Evolutionary conservation across 257 asterid species (phyloP).

Genomic region (Gardenia jasminoides): DNA sequence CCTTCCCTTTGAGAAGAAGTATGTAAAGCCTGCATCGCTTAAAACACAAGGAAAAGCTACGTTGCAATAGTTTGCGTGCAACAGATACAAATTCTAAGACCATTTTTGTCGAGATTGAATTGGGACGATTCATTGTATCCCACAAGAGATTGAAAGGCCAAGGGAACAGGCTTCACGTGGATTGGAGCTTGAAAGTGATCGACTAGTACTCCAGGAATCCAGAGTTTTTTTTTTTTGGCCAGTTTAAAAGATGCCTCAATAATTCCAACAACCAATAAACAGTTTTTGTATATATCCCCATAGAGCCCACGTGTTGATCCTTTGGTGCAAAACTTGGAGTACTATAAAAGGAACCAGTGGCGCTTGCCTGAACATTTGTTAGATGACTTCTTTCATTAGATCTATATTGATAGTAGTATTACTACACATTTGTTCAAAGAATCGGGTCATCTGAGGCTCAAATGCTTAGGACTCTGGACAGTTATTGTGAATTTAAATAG

Average conservation of each 20-base stretch:
- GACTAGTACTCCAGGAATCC: constrained; percentile 18
- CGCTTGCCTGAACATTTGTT: too few species aligned
- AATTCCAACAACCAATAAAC: constrained; percentile 6
- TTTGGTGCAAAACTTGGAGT: background rate
- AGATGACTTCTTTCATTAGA: too few species aligned
- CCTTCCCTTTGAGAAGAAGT: constrained; percentile 12
- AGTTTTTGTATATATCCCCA: background rate
- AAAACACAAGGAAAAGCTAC: constrained; percentile 34
- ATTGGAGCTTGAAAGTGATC: constrained; percentile 23
- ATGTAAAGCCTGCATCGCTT: constrained; percentile 32
- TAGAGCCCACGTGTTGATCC: constrained; percentile 28
- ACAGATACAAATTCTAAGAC: constrained; percentile 27
- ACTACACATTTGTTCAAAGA: too few species aligned
- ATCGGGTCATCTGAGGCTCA: too few species aligned
- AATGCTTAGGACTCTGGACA: background rate
- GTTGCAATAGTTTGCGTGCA: constrained; percentile 7
- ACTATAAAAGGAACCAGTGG: background rate
- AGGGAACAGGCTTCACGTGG: constrained; percentile 48
- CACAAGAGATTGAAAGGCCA: background rate
- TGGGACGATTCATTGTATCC: constrained; percentile 4
- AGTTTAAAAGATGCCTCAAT: constrained; percentile 1
- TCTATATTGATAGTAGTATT: too few species aligned
- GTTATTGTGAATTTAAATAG: too few species aligned
- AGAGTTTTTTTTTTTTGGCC: too few species aligned
- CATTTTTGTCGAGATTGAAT: constrained; percentile 22